Base-by-base conservation (phyloP, 176 grass and related monocot genomes). In the Rhipidocladum racemiflorum region DNA sequence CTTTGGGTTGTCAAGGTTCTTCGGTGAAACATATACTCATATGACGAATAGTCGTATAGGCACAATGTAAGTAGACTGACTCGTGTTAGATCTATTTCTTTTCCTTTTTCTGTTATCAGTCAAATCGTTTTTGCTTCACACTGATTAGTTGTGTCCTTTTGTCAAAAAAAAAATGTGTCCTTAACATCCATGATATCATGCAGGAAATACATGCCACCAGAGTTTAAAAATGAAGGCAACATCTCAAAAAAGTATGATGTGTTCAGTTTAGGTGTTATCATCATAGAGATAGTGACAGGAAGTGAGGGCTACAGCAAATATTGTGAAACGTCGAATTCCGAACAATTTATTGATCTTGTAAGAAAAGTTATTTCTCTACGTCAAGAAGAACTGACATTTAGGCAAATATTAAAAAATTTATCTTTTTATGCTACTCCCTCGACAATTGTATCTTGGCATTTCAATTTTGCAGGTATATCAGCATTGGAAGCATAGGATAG, bases 191-290 rank as follows among this genome's bases (percentile, higher is more conserved):
- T 45, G 2, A 40, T 25, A 2, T 40, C 12, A 64, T 48, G 42
- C 75, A 78, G 59, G 21, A 6, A 1, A 3, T 76, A 76, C 20
- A 9, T 61, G 13, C 36, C 74, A 61, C 74, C 55, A 44, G 74
- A 63, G 20, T 78, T 7, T 2, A 21, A 49, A 7, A 0, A 13
- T 0, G 36, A 8, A 8, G 4, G 9, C 20, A 8, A 6, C 4
- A 34, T 64, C 57, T 32, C 75, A 14, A 14, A 21, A 15, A 64
- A 64, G 59, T 49, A 12, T 8, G 75, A 78, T 7, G 17, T 78
- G 6, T 78, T 78, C 39, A 78, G 75, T 30, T 78, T 78, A 16
- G 75, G 75, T 62, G 21, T 62, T 7, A 29, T 77, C 61, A 77
- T 77, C 16, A 61, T 77, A 77, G 5, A 77, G 36, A 62, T 77